Conservation (phyloP, 768 basidiomycete genomes). For the Mycena rebaudengoi region DNA sequence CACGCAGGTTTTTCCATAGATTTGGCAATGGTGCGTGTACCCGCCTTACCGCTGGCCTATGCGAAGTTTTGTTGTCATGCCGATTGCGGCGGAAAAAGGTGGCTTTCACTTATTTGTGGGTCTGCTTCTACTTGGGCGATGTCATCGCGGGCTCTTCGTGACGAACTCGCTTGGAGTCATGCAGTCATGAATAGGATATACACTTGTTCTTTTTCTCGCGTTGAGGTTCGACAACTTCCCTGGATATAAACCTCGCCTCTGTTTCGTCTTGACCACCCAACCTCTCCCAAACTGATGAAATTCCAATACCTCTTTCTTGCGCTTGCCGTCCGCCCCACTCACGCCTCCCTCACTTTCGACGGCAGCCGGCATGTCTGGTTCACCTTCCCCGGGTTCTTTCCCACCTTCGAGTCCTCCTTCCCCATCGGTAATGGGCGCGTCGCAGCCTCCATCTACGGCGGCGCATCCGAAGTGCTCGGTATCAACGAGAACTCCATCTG, state of each 20-base stretch:
- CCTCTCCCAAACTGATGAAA: neutral
- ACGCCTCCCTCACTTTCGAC: conserved; percentile 1
- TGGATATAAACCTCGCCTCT: neutral
- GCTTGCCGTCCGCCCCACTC: neutral
- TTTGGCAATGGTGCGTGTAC: neutral
- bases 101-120: neutral
- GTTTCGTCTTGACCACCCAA: neutral
- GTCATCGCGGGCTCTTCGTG: neutral
- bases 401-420: conserved; percentile 3
- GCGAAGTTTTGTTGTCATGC: neutral
- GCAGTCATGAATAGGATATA: no score
- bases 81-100: neutral
- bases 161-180: neutral
- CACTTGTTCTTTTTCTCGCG: no score
- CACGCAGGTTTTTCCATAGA: neutral
- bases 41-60: neutral
- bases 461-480: conserved; percentile 13
- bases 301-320: neutral
- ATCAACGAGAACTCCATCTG: conserved; percentile 15
- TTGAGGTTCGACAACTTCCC: neutral
- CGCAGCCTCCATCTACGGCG: conserved; percentile 10
- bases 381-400: conserved; percentile 12
- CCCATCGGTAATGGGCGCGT: conserved; percentile 12
- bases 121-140: no score
- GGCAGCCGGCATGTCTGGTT: conserved; percentile 14